These are phyloP conservation scores for Russula sp. DNA, from an alignment of 768 basidiomycete species.

Conservation along the genomic window DNA sequence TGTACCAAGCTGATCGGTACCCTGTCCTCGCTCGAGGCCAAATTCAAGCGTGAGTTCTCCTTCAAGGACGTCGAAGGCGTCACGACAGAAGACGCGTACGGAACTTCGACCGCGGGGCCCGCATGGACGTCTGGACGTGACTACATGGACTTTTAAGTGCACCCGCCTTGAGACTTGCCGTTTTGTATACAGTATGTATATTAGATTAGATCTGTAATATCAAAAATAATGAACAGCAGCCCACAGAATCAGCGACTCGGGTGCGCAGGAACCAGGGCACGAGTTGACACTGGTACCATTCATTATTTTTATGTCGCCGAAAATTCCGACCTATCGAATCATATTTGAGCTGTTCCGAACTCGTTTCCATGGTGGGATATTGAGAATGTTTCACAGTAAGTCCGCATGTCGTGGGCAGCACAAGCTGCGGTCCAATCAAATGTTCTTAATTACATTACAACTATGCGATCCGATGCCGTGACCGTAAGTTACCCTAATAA, in stretches of 20 bases:
- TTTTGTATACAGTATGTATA: slow-evolving; percentile 19
- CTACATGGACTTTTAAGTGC: slow-evolving; percentile 33
- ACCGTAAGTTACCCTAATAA: too few species aligned
- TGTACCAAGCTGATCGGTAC: slow-evolving; percentile 71
- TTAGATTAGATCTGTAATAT: slow-evolving; percentile 12
- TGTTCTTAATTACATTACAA: background rate
- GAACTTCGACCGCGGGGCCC: slow-evolving; percentile 28
- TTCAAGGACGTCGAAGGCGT: slow-evolving; percentile 65
- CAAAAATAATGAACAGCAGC: too few species aligned
- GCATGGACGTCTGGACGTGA: slow-evolving; percentile 32
- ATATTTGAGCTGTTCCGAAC: too few species aligned
- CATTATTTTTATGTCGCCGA: too few species aligned
- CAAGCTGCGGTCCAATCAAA: background rate
- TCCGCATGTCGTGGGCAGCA: background rate
- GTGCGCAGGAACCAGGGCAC: too few species aligned
- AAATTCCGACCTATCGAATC: too few species aligned
- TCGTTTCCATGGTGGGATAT: too few species aligned
- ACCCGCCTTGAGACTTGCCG: slow-evolving; percentile 9
- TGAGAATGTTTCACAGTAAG: too few species aligned
- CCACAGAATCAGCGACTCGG: too few species aligned
- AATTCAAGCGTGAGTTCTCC: slow-evolving; percentile 80
- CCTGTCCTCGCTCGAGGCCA: slow-evolving; percentile 61
- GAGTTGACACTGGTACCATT: too few species aligned
- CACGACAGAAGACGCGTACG: slow-evolving; percentile 37
- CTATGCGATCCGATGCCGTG: too few species aligned